Evolutionary conservation across 2,329 filamentous ascomycete genomes (phyloP), one percentile per base, ranked within the genome.

Genomic region (Dactylellina sp.): DNA sequence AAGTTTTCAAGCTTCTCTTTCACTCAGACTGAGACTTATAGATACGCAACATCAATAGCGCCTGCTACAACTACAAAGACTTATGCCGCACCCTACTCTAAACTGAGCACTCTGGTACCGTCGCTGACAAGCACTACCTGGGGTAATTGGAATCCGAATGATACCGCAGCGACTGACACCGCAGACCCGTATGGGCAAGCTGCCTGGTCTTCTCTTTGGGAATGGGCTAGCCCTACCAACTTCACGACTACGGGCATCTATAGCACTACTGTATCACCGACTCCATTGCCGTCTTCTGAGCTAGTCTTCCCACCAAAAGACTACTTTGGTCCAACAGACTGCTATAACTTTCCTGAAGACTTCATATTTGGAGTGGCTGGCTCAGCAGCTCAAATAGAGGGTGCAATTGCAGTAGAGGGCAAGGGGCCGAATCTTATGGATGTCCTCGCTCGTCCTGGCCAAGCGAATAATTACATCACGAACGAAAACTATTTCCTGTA

Each of bases 401-500:
- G 62, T 11, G 62, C 50, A 7, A 46, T 56, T 4, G 62, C 53
- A 4, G 49, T 40, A 32, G 62, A 65, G 35, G 62, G 62, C 35
- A 65, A 57, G 37, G 62, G 62, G 2, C 62, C 62, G n/a, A 56
- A 46, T 16, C 39, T 57, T 18, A 56, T 65, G 50, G 62, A 65
- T 22, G 62, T 56, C 7, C 28, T 56, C n/a, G 50, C 39, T 22
- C 39, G 25, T 25, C 62, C 62, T 2, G 62, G 62, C 2, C 39
- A 39, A 37, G 49, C 62, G 50, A 49, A 65, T 32, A 50, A 56
- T 25, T 56, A 82, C 61, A 79, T 81, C 37, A 83, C 83, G 1
- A 85, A 83, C 44, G 84, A 85, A 79, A 82, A 86, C 63, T 86
- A 86, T 77, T 86, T 85, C 71, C 79, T 85, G 6, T 87, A 86